A percentile compares a stretch with the other conserved stretches of the same genome.
Evolutionary conservation across 2,329 filamentous ascomycete species (phyloP).

Genomic region (Sordariomycetes sp.): DNA sequence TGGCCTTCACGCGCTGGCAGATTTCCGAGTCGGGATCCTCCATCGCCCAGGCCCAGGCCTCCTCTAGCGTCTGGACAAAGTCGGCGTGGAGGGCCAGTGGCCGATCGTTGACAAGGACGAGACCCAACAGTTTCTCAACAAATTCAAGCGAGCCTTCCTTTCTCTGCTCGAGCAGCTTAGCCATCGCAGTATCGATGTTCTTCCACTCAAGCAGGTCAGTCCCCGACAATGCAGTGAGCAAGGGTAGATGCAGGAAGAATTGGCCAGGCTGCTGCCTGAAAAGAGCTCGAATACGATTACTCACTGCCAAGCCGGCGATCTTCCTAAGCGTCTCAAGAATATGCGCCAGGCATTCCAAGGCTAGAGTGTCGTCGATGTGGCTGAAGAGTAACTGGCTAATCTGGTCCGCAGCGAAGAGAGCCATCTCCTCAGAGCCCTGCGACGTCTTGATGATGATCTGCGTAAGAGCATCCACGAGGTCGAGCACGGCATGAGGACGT

Average conservation of each 20-base stretch:
- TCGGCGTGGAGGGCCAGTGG: slow-evolving; percentile 73
- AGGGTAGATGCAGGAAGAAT: slow-evolving; percentile 40
- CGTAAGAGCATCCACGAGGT: slow-evolving; percentile 47
- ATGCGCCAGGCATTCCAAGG: slow-evolving; percentile 48
- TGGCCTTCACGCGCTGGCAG: slow-evolving; percentile 60
- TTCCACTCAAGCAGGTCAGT: slow-evolving; percentile 51
- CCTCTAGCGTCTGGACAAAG: slow-evolving; percentile 71
- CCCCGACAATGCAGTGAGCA: slow-evolving; percentile 42
- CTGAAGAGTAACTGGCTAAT: slow-evolving; percentile 44
- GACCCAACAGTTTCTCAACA: slow-evolving; percentile 66
- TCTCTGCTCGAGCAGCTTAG: slow-evolving; percentile 57
- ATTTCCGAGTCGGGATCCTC: slow-evolving; percentile 54
- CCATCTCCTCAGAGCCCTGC: slow-evolving; percentile 46
- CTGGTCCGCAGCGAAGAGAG: slow-evolving; percentile 44
- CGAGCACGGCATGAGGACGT: slow-evolving; percentile 43
- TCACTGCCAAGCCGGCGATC: slow-evolving; percentile 40
- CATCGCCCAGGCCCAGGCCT: slow-evolving; percentile 66
- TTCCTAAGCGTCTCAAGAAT: slow-evolving; percentile 47
- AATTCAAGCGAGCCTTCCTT: slow-evolving; percentile 65
- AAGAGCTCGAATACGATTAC: slow-evolving; percentile 38
- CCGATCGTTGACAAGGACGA: slow-evolving; percentile 64
- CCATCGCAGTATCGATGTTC: slow-evolving; percentile 57
- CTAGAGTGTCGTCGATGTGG: slow-evolving; percentile 37
- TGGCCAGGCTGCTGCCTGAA: slow-evolving; percentile 44
- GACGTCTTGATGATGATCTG: slow-evolving; percentile 50